Conservation (phyloP, 164 flowering plant genomes). For the Umbellularia californica region DNA sequence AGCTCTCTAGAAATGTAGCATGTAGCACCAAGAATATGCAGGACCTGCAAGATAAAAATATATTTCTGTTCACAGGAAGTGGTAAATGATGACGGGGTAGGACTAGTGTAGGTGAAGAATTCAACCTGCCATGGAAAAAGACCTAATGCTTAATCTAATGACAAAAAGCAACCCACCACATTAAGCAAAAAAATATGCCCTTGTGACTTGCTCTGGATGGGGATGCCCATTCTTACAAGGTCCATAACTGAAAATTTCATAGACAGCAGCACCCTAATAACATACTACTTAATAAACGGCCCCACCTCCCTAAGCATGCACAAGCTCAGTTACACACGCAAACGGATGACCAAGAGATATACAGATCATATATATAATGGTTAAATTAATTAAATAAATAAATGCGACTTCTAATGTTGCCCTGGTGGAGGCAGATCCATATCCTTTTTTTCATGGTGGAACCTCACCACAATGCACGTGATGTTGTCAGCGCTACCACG, state of each 20-base stretch:
- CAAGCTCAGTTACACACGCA: not conserved
- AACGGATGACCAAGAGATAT: not conserved
- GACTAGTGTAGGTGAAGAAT: too few species aligned
- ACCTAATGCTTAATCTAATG: not conserved
- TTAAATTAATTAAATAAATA: not conserved
- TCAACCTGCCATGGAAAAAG: too few species aligned
- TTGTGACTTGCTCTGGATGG: not conserved
- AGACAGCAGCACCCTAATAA: not conserved
- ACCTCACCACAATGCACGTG: constrained; percentile 90
- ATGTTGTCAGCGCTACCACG: constrained; percentile 98
- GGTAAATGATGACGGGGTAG: too few species aligned
- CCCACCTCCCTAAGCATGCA: constrained; percentile 1
- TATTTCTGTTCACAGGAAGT: too few species aligned
- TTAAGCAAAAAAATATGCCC: not conserved
- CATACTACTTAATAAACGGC: not conserved
- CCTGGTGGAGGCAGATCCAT: not conserved
- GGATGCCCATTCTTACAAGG: not conserved
- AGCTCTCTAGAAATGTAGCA: too few species aligned
- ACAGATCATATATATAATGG: not conserved
- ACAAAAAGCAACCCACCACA: not conserved
- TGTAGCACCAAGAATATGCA: too few species aligned
- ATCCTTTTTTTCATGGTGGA: constrained; percentile 41
- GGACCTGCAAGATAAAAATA: too few species aligned
- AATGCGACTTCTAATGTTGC: not conserved
- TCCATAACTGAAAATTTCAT: not conserved